Conservation (phyloP, 257 asterid species). For the Thymus mandschuricus region DNA sequence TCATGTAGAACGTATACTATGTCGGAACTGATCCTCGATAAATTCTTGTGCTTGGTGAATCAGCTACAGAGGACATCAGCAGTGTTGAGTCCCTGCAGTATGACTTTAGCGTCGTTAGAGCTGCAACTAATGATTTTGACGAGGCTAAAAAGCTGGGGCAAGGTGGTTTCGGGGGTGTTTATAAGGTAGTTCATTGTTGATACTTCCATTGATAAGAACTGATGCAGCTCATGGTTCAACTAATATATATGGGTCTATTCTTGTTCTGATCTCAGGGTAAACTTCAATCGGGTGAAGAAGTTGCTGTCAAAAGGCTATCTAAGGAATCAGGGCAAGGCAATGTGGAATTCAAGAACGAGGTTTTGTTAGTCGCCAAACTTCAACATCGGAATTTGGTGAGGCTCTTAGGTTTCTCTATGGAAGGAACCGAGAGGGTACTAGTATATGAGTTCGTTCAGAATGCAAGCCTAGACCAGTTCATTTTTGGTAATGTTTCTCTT, state of each 20-base stretch:
- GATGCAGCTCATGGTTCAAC: background rate
- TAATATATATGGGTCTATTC: background rate
- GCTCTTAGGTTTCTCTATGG: conserved; percentile 37
- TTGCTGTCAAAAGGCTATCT: conserved; percentile 45
- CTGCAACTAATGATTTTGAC: conserved; percentile 37
- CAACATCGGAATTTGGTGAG: conserved; percentile 43
- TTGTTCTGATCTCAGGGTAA: conserved; percentile 31
- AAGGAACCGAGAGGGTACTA: conserved; percentile 33
- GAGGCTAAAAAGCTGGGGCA: conserved; percentile 39
- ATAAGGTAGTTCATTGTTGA: conserved; percentile 31
- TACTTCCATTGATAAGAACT: background rate
- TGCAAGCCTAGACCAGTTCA: conserved; percentile 37
- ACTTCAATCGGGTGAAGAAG: conserved; percentile 27
- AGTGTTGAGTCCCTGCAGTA: conserved; percentile 31
- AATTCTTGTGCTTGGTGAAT: conserved; percentile 12
- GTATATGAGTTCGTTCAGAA: conserved; percentile 37
- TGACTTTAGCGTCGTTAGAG: conserved; percentile 37
- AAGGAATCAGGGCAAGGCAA: conserved; percentile 38
- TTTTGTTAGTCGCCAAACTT: conserved; percentile 36
- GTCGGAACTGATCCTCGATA: background rate
- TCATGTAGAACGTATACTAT: background rate
- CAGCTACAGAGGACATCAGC: conserved; percentile 26
- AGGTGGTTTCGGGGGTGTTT: conserved; percentile 48
- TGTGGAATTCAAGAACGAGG: conserved; percentile 44
- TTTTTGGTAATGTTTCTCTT: conserved; percentile 35